Conservation (phyloP, 2,329 filamentous ascomycete species). For the Aspergillus flavus region DNA sequence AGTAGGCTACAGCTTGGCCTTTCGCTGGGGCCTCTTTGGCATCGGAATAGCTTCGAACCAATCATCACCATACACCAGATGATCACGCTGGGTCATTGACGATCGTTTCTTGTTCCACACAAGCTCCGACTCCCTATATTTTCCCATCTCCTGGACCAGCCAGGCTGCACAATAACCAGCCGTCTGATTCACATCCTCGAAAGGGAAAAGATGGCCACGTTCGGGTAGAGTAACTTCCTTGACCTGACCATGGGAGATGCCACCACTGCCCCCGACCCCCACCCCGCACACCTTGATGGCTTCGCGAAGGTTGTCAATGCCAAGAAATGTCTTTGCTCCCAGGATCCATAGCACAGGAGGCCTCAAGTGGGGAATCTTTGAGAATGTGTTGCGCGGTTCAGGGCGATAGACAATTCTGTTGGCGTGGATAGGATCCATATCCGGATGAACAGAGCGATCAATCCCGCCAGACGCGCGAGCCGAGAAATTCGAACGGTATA, state of each 20-base stretch:
- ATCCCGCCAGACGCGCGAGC: neutral
- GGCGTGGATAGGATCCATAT: neutral
- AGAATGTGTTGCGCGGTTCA: neutral
- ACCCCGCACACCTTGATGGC: constrained; percentile 33
- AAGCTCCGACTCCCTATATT: neutral
- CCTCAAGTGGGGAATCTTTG: neutral
- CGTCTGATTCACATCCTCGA: constrained; percentile 3
- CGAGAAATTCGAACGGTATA: constrained; percentile 3
- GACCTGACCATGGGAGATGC: constrained; percentile 55
- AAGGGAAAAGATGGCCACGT: constrained; percentile 9
- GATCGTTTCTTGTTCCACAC: constrained; percentile 6
- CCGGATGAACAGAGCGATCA: neutral
- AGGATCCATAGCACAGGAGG: constrained; percentile 35
- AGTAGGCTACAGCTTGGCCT: neutral
- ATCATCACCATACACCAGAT: constrained; percentile 2
- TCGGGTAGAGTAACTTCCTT: constrained; percentile 22
- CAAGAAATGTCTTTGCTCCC: constrained; percentile 19
- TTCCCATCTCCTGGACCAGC: constrained; percentile 1
- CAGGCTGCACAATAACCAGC: constrained; percentile 4
- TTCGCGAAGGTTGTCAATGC: constrained; percentile 23
- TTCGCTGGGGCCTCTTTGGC: neutral
- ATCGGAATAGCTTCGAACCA: constrained; percentile 3
- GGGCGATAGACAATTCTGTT: constrained; percentile 5
- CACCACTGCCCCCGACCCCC: constrained; percentile 35
- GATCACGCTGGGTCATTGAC: constrained; percentile 2